Percentiles rank a stretch among this genome's conserved stretches.
phyloP scores from a whole-genome alignment of 1,139 yeast genomes.

The Yamadazyma mexicana region DNA sequence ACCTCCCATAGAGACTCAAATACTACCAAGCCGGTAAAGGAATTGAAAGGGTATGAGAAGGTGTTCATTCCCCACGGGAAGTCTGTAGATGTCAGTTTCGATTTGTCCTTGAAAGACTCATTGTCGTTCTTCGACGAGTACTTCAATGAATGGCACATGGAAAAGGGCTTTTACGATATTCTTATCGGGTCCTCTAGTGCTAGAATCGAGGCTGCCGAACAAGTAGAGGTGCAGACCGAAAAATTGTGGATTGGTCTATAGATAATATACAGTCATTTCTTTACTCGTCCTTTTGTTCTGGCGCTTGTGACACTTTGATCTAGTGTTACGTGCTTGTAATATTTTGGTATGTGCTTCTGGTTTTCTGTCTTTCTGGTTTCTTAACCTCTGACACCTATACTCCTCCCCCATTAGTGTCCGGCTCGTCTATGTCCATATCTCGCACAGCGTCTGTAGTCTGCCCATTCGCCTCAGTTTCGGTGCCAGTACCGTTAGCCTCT shows the following conservation, averaged over 20 bases:
- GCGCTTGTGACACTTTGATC: no score
- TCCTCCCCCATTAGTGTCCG: not conserved
- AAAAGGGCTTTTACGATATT: constrained; percentile 19
- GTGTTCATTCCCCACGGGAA: constrained; percentile 42
- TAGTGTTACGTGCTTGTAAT: no score
- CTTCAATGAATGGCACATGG: constrained; percentile 33
- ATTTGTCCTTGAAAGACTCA: constrained; percentile 45
- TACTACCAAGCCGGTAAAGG: constrained; percentile 53
- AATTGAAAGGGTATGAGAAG: constrained; percentile 56
- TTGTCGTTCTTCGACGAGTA: constrained; percentile 55
- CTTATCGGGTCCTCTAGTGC: constrained; percentile 41
- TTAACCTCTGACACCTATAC: not conserved
- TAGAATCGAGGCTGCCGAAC: constrained; percentile 25
- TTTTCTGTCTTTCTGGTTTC: not conserved
- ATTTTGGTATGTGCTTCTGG: not conserved
- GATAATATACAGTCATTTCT: not conserved
- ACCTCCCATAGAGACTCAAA: constrained; percentile 36
- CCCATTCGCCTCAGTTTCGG: not conserved
- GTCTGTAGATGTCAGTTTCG: constrained; percentile 30
- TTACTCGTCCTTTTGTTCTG: no score
- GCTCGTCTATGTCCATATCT: not conserved
- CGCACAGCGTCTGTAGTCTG: not conserved
- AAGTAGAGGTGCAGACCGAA: constrained; percentile 27
- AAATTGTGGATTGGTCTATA: constrained; percentile 21
- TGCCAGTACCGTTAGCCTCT: not conserved